A percentile compares a stretch with the other conserved stretches of the same genome.
phyloP scores from a whole-genome alignment of 2,329 filamentous ascomycete species.

The Fonsecaea multimorphosa region DNA sequence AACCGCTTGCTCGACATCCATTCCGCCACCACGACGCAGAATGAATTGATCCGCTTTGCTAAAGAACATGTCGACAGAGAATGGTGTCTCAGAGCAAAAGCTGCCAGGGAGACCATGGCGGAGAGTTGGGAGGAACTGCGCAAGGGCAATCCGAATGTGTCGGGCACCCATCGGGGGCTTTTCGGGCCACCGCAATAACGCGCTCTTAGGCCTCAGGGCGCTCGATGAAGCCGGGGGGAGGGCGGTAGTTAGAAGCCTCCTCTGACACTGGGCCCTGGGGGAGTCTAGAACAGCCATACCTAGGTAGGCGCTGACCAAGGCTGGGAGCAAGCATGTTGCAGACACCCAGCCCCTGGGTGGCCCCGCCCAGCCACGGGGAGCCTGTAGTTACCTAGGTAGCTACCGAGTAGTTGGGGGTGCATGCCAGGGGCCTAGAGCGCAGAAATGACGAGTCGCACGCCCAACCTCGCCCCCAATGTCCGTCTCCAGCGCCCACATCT shows the following conservation, averaged over 20 bases:
- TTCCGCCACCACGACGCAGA: no score
- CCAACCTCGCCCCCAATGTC: not conserved
- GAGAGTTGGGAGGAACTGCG: no score
- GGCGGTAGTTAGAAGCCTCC: slow-evolving; percentile 4
- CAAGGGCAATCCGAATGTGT: no score
- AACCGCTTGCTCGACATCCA: no score
- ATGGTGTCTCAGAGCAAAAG: no score
- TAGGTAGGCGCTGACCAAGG: not conserved
- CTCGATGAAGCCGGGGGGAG: slow-evolving; percentile 40
- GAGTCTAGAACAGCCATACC: slow-evolving; percentile 7
- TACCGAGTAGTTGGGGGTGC: no score
- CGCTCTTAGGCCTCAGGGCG: slow-evolving; percentile 47
- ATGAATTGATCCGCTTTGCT: no score
- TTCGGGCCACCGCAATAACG: slow-evolving; percentile 45
- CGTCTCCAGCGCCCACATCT: not conserved
- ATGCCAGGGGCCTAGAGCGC: not conserved
- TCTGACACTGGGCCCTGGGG: not conserved
- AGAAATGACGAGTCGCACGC: not conserved
- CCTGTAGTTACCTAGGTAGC: no score
- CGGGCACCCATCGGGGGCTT: no score
- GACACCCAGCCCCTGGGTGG: no score
- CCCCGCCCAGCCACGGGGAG: not conserved
- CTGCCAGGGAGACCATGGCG: no score
- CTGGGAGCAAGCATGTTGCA: not conserved
- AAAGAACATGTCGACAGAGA: no score